A percentile compares a stretch with the other conserved stretches of the same genome.
Evolutionary conservation across 768 basidiomycete species (phyloP).

Genomic region (Kwoniella sp.): DNA sequence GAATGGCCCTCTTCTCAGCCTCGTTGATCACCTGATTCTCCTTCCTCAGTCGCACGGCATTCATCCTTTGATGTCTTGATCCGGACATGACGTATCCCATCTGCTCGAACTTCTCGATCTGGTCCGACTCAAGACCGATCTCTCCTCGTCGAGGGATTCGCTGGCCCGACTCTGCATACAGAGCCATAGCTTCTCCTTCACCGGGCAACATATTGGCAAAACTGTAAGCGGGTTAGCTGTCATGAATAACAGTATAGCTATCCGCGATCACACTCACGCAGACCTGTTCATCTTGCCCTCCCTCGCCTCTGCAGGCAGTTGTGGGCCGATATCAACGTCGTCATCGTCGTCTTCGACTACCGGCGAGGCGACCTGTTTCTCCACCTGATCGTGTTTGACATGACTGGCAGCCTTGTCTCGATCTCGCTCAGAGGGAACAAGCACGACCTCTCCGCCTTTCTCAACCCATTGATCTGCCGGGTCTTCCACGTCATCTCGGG

Average conservation of each 20-base stretch:
- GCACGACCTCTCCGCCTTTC: conserved; percentile 26
- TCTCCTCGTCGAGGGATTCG: conserved; percentile 99
- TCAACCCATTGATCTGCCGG: conserved; percentile 50
- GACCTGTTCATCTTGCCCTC: conserved; percentile 55
- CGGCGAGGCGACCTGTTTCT: conserved; percentile 27
- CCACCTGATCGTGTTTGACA: conserved; percentile 16
- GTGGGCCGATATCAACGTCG: conserved; percentile 74
- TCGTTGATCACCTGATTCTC: conserved; percentile 99
- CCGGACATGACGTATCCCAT: conserved; percentile 99
- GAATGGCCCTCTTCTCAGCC: conserved; percentile 92
- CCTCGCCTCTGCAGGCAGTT: conserved; percentile 59
- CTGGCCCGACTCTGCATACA: conserved; percentile 76
- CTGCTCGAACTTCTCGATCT: conserved; percentile 80
- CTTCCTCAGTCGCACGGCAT: conserved; percentile 96
- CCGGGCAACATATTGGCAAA: conserved; percentile 90
- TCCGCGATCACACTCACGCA: conserved; percentile 58
- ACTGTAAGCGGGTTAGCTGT: conserved; percentile 19
- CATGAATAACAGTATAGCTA: neutral
- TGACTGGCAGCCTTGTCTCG: conserved; percentile 12
- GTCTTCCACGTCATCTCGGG: conserved; percentile 45
- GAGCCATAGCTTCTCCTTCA: conserved; percentile 97
- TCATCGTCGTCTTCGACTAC: conserved; percentile 51
- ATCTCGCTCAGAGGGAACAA: conserved; percentile 10
- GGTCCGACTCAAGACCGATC: conserved; percentile 82
- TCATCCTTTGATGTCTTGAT: conserved; percentile 90